phyloP scores from a whole-genome alignment of 2,329 filamentous ascomycete genomes.

The Cercospora brassicicola region DNA sequence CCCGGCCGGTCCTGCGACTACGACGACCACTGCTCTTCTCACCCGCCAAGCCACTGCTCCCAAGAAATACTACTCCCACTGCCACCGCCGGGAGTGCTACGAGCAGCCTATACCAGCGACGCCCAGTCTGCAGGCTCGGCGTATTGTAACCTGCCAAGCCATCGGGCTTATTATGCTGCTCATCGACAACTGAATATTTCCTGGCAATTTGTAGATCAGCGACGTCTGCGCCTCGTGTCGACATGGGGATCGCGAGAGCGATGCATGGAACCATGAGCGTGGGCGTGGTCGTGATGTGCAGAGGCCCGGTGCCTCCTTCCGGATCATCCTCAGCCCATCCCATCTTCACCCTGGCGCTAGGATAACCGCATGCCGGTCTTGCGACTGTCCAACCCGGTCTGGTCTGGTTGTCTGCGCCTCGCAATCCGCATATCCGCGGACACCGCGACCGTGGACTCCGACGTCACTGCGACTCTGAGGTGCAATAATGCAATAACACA shows the following conservation, averaged over 20 bases:
- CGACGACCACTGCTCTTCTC: not conserved
- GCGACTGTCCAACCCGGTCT: not conserved
- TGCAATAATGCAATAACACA: not conserved
- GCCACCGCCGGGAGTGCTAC: not conserved
- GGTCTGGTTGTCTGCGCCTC: not conserved
- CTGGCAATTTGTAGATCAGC: too few relatives aligned
- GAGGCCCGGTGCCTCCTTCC: not conserved
- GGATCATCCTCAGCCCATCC: slow-evolving; percentile 3
- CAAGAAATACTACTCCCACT: not conserved
- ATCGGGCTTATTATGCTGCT: not conserved
- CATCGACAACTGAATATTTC: not conserved
- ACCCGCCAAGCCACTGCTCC: not conserved
- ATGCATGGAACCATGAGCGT: not conserved
- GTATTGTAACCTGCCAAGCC: not conserved
- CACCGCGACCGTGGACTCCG: not conserved
- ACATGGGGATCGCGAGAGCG: not conserved
- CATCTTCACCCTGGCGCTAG: not conserved
- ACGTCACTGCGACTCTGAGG: not conserved
- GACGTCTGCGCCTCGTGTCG: not conserved
- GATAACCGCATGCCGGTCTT: slow-evolving; percentile 6
- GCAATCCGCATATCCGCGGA: not conserved
- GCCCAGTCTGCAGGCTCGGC: not conserved
- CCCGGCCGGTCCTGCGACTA: not conserved
- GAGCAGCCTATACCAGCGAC: not conserved
- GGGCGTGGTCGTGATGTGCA: slow-evolving; percentile 1